These are phyloP conservation scores for Polyporus arcularius DNA, from an alignment of 768 basidiomycete genomes.

Conservation along the genomic window DNA sequence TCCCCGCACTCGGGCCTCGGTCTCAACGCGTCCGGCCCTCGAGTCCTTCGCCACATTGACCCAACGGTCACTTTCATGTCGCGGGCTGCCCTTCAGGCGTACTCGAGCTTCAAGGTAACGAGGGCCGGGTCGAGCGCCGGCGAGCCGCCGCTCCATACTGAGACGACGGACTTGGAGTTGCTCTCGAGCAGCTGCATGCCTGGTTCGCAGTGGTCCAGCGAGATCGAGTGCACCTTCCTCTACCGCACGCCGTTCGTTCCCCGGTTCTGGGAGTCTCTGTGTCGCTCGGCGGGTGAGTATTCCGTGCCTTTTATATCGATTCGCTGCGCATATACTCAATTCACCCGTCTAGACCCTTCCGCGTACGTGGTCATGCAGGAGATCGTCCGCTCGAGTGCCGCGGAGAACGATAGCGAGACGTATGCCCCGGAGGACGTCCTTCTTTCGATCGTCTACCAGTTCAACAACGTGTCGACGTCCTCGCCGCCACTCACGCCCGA, in stretches of 20 bases:
- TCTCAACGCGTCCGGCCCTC: slow-evolving; percentile 38
- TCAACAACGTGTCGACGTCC: slow-evolving; percentile 23
- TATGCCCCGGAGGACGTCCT: slow-evolving; percentile 19
- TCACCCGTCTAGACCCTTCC: slow-evolving; percentile 21
- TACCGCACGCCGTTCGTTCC: slow-evolving; percentile 29
- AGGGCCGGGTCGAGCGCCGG: slow-evolving; percentile 39
- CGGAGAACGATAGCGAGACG: neutral
- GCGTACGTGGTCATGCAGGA: slow-evolving; percentile 26
- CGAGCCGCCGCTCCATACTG: slow-evolving; percentile 44
- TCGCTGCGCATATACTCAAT: neutral
- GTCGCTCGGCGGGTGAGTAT: slow-evolving; percentile 19
- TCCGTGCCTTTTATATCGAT: neutral
- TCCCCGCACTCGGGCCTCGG: slow-evolving; percentile 16
- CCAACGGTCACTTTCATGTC: slow-evolving; percentile 69
- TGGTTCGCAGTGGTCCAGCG: slow-evolving; percentile 18
- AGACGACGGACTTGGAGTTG: slow-evolving; percentile 38
- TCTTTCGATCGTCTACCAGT: slow-evolving; percentile 28
- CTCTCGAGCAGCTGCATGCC: slow-evolving; percentile 24
- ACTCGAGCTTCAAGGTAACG: slow-evolving; percentile 58
- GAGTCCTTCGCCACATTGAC: slow-evolving; percentile 63
- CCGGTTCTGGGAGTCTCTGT: slow-evolving; percentile 25
- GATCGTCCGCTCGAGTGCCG: slow-evolving; percentile 21
- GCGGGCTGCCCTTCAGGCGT: slow-evolving; percentile 48
- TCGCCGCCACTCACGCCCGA: slow-evolving; percentile 28
- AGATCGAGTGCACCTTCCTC: slow-evolving; percentile 27